A percentile compares a stretch with the other conserved stretches of the same genome.
phyloP scores from a whole-genome alignment of 768 basidiomycete species.

The Termitomyces sp. region DNA sequence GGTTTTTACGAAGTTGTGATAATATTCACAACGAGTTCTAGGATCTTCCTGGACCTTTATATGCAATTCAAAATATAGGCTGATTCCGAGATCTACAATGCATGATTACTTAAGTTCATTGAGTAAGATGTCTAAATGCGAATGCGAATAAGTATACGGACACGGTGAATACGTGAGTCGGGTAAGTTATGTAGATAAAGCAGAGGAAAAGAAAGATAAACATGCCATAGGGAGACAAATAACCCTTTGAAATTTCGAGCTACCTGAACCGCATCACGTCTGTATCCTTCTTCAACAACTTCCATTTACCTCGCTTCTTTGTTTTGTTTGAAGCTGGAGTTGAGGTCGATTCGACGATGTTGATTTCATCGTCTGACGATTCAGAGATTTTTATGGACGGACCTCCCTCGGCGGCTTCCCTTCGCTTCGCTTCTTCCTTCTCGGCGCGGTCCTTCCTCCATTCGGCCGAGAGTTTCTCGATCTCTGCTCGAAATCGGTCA shows the following conservation, averaged over 20 bases:
- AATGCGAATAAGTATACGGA: not conserved
- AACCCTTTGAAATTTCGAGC: not conserved
- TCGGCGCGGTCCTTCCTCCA: slow-evolving; percentile 44
- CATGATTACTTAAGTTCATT: slow-evolving; percentile 3
- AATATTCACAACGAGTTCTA: not conserved
- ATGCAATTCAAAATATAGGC: not conserved
- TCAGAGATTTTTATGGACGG: slow-evolving; percentile 18
- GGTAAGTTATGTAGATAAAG: not conserved
- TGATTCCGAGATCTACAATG: slow-evolving; percentile 7
- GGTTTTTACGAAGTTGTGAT: not conserved
- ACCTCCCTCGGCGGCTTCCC: slow-evolving; percentile 22
- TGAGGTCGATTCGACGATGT: slow-evolving; percentile 30
- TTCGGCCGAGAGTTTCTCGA: slow-evolving; percentile 42
- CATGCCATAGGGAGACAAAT: not conserved
- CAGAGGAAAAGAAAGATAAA: not conserved
- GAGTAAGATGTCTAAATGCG: slow-evolving; percentile 1
- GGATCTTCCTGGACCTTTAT: not conserved
- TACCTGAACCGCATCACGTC: slow-evolving; percentile 4
- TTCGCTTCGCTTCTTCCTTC: slow-evolving; percentile 33
- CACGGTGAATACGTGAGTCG: not conserved
- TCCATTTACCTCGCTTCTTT: slow-evolving; percentile 9
- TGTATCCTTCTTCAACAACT: slow-evolving; percentile 6
- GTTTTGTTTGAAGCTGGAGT: slow-evolving; percentile 8
- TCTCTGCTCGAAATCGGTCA: slow-evolving; percentile 34
- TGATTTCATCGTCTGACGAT: slow-evolving; percentile 37